These are phyloP conservation scores for Porogramme epimiltina DNA, from an alignment of 1,284 basidiomycete genomes.

Conservation along the genomic window DNA sequence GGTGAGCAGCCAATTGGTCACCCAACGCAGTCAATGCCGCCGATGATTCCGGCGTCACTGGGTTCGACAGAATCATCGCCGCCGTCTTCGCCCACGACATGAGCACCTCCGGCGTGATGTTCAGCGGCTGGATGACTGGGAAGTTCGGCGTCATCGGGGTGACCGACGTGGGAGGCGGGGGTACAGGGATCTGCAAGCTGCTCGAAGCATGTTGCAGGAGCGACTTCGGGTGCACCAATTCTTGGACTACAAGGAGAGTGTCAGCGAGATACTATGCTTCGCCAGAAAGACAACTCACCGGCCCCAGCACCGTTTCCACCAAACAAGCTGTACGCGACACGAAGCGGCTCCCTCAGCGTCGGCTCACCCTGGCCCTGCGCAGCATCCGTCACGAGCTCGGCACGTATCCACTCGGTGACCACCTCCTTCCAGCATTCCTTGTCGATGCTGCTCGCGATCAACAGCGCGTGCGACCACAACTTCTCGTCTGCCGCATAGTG, in stretches of 20 bases:
- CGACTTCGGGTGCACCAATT: conserved; percentile 66
- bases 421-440: conserved; percentile 93
- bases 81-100: conserved; percentile 86
- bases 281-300: conserved; percentile 45
- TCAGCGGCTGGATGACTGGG: conserved; percentile 40
- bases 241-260: conserved; percentile 58
- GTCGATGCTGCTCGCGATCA: conserved; percentile 93
- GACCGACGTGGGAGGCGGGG: conserved; percentile 40
- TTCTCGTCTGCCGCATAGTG: conserved; percentile 86
- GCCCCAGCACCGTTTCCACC: conserved; percentile 81
- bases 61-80: conserved; percentile 83
- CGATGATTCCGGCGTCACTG: conserved; percentile 63
- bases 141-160: conserved; percentile 73
- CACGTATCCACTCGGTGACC: conserved; percentile 82
- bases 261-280: too few relatives aligned
- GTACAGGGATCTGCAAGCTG: conserved; percentile 39
- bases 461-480: conserved; percentile 95
- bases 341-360: conserved; percentile 70
- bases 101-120: conserved; percentile 60
- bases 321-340: conserved; percentile 85
- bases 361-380: conserved; percentile 24
- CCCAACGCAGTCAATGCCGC: conserved; percentile 87
- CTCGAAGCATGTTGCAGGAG: conserved; percentile 40
- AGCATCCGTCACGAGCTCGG: conserved; percentile 63
- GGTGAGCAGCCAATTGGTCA: conserved; percentile 74